Percentiles rank a stretch among this genome's conserved stretches.
phyloP scores from a whole-genome alignment of 176 grass and related monocot species.

The Cymbopogon citratus region DNA sequence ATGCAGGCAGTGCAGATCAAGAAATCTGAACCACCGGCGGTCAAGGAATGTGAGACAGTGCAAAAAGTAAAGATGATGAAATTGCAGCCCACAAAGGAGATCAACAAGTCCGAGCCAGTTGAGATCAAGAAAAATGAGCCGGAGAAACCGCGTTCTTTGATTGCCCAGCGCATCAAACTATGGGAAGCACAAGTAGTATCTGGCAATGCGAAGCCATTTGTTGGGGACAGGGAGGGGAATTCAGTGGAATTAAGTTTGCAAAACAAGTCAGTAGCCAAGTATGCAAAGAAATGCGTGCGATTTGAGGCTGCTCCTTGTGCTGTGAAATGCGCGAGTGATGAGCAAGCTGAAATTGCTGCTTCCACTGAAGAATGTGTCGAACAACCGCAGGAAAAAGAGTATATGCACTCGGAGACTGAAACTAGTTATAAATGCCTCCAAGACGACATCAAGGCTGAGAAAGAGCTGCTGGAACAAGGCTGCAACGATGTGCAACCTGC shows the following conservation, averaged over 20 bases:
- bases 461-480: background rate
- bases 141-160: slow-evolving; percentile 5
- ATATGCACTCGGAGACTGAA: background rate
- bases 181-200: slow-evolving; percentile 32
- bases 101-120: background rate
- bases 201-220: slow-evolving; percentile 5
- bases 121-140: background rate
- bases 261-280: background rate
- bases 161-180: slow-evolving; percentile 22
- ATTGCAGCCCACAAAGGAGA: background rate
- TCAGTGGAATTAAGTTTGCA: slow-evolving; percentile 6
- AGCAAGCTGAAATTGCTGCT: background rate
- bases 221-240: background rate
- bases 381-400: slow-evolving; percentile 9
- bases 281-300: background rate
- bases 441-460: background rate
- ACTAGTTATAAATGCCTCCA: background rate
- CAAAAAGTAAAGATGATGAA: background rate
- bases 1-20: background rate
- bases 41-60: background rate
- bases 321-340: background rate
- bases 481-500: background rate
- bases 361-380: background rate
- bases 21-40: background rate
- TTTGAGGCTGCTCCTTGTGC: background rate